Base-by-base conservation (phyloP, 306 rosid genomes). In the Erythrophleum fordii region DNA sequence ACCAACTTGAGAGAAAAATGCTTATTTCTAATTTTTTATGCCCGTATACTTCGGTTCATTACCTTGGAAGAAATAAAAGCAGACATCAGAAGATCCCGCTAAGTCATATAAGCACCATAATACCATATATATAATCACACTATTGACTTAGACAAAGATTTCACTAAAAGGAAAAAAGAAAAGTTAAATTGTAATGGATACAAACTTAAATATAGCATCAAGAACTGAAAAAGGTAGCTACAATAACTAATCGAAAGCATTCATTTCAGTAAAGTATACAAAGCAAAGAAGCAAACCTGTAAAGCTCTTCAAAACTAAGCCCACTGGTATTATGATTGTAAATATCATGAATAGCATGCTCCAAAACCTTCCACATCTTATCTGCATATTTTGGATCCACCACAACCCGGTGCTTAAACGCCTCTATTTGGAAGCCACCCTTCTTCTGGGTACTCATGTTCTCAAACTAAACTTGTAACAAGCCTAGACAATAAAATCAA, bases 271-370 rank as follows among this genome's bases (percentile, higher is more conserved):
- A 3, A 72, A 14, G 42, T 20, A 35, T 56, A 34, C 16, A 14
- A 59, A 58, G 70, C 37, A 16, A 66, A 68, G 52, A n/a, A n/a
- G 20, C 62, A 79, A 74, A 88, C 89, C 87, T 81, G 51, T 88
- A 88, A 58, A 88, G 89, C 64, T 88, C 89, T 83, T 88, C 89
- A 26, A 88, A 83, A 77, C 86, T 83, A 17, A 88, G 87, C 4
- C 86, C 84, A 76, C 83, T 85, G 18, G 91, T 84, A 83, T 88
- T 88, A 31, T 81, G 89, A 48, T 85, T 88, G 23, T 88, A 88
- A 55, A 88, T 88, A 74, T 88, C 91, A 3, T 88, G 76, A 34
- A 88, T 88, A 5, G 91, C 91, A 11, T 88, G 89, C 78, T 88
- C 89, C 3, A 88, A 74, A 81, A 88, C 39, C 84, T 81, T 78